Evolutionary conservation across 768 basidiomycete species (phyloP).

Genomic region (Ephemerocybe angulata): DNA sequence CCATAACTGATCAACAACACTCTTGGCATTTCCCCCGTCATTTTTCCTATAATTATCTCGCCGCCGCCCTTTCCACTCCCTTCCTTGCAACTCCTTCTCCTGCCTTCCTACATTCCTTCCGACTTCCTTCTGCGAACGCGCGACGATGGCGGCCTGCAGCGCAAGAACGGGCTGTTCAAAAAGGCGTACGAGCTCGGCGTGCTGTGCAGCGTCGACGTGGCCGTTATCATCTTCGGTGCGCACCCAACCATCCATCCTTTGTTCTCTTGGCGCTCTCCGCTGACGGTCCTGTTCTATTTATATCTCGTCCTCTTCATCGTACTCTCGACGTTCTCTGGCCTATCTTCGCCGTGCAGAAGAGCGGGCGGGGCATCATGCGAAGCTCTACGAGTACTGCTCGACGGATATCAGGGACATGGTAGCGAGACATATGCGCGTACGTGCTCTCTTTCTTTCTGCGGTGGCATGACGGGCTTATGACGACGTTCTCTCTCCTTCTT

Average conservation of each 20-base stretch:
- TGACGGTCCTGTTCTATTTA: slow-evolving; percentile 38
- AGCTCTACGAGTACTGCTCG: slow-evolving; percentile 81
- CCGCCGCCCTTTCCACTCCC: not conserved
- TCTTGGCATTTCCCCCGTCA: slow-evolving; percentile 36
- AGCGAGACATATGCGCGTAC: slow-evolving; percentile 55
- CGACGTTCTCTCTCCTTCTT: not conserved
- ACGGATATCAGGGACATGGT: slow-evolving; percentile 66
- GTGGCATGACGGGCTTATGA: not conserved
- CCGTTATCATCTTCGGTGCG: slow-evolving; percentile 76
- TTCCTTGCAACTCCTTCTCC: too few species aligned
- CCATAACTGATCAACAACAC: too few species aligned
- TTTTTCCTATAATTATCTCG: slow-evolving; percentile 29
- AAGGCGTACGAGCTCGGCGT: slow-evolving; percentile 91
- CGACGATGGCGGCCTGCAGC: slow-evolving; percentile 38
- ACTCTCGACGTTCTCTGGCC: slow-evolving; percentile 8
- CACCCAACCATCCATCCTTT: slow-evolving; percentile 1
- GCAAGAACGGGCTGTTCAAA: slow-evolving; percentile 89
- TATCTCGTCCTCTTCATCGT: slow-evolving; percentile 6
- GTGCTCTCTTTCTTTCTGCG: slow-evolving; percentile 12
- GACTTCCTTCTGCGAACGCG: too few species aligned
- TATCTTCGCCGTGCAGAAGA: slow-evolving; percentile 49
- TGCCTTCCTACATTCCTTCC: too few species aligned
- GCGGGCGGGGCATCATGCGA: slow-evolving; percentile 72
- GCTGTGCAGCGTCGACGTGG: slow-evolving; percentile 83
- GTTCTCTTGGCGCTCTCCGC: not conserved